Percentiles rank a stretch among this genome's conserved stretches.
Conservation (phyloP, 345 rosid species). For the Eucalyptus victrix region DNA sequence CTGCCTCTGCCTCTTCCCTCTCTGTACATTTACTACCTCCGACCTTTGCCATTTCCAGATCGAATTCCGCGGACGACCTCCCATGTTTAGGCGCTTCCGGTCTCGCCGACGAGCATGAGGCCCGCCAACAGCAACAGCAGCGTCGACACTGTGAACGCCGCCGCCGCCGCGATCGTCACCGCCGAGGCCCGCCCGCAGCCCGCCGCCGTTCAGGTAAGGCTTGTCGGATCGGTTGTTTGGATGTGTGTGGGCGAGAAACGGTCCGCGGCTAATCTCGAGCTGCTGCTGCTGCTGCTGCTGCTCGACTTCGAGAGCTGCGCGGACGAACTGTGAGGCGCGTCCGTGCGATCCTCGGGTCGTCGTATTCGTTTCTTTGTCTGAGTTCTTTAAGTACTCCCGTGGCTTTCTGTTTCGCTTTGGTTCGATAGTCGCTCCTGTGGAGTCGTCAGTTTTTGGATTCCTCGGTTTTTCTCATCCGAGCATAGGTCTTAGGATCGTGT, state of each 20-base stretch:
- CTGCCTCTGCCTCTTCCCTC: neutral
- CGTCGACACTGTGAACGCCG: slow-evolving; percentile 84
- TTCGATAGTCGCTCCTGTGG: neutral
- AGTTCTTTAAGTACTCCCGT: neutral
- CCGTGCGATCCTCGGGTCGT: neutral
- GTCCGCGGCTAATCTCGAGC: neutral
- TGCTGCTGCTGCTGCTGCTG: neutral
- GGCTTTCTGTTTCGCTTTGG: neutral
- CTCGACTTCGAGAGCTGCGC: neutral
- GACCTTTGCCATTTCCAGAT: neutral
- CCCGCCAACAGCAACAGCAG: slow-evolving; percentile 35
- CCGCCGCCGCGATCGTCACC: slow-evolving; percentile 84
- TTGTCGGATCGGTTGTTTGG: neutral
- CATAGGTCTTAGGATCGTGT: neutral
- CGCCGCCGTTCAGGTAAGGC: slow-evolving; percentile 34
- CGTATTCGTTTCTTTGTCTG: neutral
- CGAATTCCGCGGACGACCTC: neutral
- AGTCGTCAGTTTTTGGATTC: neutral
- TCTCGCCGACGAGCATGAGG: slow-evolving; percentile 17
- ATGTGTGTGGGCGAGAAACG: neutral
- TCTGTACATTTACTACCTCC: neutral
- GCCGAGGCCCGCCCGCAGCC: slow-evolving; percentile 90
- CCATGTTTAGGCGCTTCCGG: neutral
- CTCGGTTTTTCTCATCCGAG: neutral
- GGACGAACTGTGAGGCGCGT: neutral